Evolutionary conservation across 1,139 yeast species (phyloP).

Genomic region (Diutina sp.): DNA sequence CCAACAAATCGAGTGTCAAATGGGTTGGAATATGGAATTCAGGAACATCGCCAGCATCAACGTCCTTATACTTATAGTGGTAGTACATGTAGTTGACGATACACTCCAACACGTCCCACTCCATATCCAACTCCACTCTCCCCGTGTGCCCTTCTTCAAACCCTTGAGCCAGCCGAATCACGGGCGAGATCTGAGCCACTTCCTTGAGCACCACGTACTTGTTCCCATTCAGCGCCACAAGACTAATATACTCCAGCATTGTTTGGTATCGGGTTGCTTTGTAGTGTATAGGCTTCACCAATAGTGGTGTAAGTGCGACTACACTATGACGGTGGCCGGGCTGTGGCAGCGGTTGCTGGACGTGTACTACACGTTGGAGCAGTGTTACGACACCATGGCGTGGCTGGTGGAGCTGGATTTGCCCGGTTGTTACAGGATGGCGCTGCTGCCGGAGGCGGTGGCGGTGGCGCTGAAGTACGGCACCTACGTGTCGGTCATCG

Average conservation of each 20-base stretch:
- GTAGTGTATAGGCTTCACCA: neutral
- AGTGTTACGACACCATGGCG: slow-evolving; percentile 25
- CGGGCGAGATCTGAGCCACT: slow-evolving; percentile 78
- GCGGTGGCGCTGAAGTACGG: slow-evolving; percentile 22
- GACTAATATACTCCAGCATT: slow-evolving; percentile 35
- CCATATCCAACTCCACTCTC: slow-evolving; percentile 46
- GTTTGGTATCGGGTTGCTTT: too few relatives aligned
- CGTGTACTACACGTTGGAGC: slow-evolving; percentile 42
- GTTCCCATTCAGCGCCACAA: slow-evolving; percentile 67
- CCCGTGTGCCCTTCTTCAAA: slow-evolving; percentile 42
- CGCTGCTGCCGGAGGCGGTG: slow-evolving; percentile 28
- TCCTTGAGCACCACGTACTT: slow-evolving; percentile 55
- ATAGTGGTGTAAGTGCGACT: neutral
- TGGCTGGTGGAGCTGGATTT: slow-evolving; percentile 20
- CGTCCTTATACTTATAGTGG: slow-evolving; percentile 55
- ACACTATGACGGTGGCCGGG: neutral
- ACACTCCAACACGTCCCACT: slow-evolving; percentile 62
- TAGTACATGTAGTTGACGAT: slow-evolving; percentile 81
- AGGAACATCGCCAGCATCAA: slow-evolving; percentile 49
- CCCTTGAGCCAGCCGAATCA: slow-evolving; percentile 57
- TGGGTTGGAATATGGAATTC: slow-evolving; percentile 90
- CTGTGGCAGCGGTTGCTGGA: slow-evolving; percentile 55
- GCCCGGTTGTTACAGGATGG: slow-evolving; percentile 14
- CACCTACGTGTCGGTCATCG: slow-evolving; percentile 22
- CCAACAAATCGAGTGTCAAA: slow-evolving; percentile 78